Conservation (phyloP, 192 early-diverging fungal genomes). For the Mortierella alpina region DNA sequence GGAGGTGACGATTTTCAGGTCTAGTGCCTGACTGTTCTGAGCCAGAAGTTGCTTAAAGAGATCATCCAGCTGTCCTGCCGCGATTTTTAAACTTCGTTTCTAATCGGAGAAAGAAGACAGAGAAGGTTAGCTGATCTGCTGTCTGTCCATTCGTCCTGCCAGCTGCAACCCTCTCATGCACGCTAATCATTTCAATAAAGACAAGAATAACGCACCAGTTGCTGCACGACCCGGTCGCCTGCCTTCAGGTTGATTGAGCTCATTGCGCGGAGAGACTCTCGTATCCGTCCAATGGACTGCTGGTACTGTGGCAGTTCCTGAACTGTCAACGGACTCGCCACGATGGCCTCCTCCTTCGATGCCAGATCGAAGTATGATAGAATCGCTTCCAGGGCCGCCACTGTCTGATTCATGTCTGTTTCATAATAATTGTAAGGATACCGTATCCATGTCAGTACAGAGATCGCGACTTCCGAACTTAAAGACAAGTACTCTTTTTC, state of each 20-base stretch:
- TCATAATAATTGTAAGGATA: not conserved
- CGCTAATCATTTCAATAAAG: no score
- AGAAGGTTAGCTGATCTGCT: not conserved
- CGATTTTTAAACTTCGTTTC: conserved; percentile 49
- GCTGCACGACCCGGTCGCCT: conserved; percentile 41
- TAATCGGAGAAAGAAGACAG: not conserved
- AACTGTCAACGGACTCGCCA: conserved; percentile 69
- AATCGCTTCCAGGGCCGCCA: conserved; percentile 68
- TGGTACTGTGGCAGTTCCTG: conserved; percentile 26
- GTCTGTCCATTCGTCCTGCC: not conserved
- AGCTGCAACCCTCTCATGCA: no score
- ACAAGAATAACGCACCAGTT: conserved; percentile 21
- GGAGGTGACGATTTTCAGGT: conserved; percentile 48
- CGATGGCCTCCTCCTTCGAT: conserved; percentile 70
- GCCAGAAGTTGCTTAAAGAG: conserved; percentile 23
- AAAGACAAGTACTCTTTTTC: no score
- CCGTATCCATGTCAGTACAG: no score
- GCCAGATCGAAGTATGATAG: conserved; percentile 77
- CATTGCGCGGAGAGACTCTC: conserved; percentile 42
- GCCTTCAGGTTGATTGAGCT: conserved; percentile 50
- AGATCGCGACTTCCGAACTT: no score
- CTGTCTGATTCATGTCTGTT: conserved; percentile 75
- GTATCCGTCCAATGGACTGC: conserved; percentile 50
- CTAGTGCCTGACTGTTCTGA: conserved; percentile 31
- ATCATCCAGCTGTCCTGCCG: conserved; percentile 35